Base-by-base conservation (phyloP, 768 basidiomycete genomes). In the Ramaria sp. region DNA sequence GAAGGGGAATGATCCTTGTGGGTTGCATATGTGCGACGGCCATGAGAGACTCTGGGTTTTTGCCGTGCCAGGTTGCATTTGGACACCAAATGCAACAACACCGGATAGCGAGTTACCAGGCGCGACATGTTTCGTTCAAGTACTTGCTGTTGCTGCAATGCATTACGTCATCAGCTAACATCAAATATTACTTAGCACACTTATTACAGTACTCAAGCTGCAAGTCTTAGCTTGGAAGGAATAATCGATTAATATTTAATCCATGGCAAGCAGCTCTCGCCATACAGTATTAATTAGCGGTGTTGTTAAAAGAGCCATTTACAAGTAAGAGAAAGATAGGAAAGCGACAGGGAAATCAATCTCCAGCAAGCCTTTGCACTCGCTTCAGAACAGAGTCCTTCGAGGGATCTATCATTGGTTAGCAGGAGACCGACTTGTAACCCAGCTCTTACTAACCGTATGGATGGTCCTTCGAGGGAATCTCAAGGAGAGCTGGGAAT, bases 391-490 rank as follows among this genome's bases (percentile, higher is more conserved):
- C 81, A 0, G 92, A 96, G 67, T 98, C 95, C 69, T 97, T 97
- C 12, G 84, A 82, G 15, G 95, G 95, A 71, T 98, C 95, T 95
- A 64, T 34, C 31, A 53, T 63, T 13, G 65, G 60, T 63, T 45
- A 56, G 51, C 47, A 22, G 1, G 54, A 43, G 37, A n/a, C n/a
- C n/a, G n/a, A n/a, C n/a, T n/a, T n/a, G n/a, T n/a, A 50, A 27
- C 41, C 38, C 22, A 10, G 31, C 34, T 51, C 48, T 43, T 41
- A 71, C 80, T 58, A 54, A 95, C 95, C 94, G 64, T 98, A 98
- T 37, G 95, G 95, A 70, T 96, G 93, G 66, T 98, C 95, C 70
- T 98, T 98, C 55, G 91, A 93, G 24, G 96, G 96, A 60, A 99
- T 98, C 71, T 99, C 96, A 15, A 99, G 81, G 41, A 99, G 73